Base-by-base conservation (phyloP, 2,329 filamentous ascomycete species). In the Reticulascus tulasneorum region DNA sequence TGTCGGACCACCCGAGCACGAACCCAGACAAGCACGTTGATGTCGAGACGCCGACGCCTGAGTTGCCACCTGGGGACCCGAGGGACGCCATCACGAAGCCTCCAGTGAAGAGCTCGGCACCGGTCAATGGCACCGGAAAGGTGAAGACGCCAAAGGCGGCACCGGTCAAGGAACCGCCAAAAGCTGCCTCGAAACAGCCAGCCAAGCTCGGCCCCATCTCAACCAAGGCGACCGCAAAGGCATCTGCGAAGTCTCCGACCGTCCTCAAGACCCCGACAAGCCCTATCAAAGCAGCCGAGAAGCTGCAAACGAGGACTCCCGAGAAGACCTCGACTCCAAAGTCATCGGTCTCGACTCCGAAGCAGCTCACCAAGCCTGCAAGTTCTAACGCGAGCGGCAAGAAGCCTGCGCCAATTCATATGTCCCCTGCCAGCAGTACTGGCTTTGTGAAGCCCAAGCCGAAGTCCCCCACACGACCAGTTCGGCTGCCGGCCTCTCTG, bases 391-490 rank as follows among this genome's bases (percentile, higher is more conserved):
- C 33, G n/a, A 43, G 58, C 12, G 47, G 46, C 18, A 71, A 68
- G 49, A 76, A 67, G 42, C 65, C 67, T 8, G 54, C 63, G 9
- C 52, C 67, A 4, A 48, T 68, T 22, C 67, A 69, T 29, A 46
- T 57, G 3, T 61, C 63, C 15, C 51, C 65, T 18, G 53, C 52
- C 17, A 42, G 54, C n/a, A 58, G 61, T 19, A 55, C 63, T 7
- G 64, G 60, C 3, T 73, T 73, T 42, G 62, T 68, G 19, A 82
- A 80, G 51, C 75, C 77, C 8, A 82, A 79, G 54, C 62, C 71
- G 25, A 81, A 78, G 57, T 86, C 84, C 9, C 81, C 81, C 3
- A 88, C 84, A 3, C 76, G 79, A 37, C 82, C 83, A 9, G 66
- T 80, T 33, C 77, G 75, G 38, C 65, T 88, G 2, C 79, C 84